These are phyloP conservation scores for Tolypocladium endophyticum DNA, from an alignment of 2,329 filamentous ascomycete genomes.

Conservation along the genomic window DNA sequence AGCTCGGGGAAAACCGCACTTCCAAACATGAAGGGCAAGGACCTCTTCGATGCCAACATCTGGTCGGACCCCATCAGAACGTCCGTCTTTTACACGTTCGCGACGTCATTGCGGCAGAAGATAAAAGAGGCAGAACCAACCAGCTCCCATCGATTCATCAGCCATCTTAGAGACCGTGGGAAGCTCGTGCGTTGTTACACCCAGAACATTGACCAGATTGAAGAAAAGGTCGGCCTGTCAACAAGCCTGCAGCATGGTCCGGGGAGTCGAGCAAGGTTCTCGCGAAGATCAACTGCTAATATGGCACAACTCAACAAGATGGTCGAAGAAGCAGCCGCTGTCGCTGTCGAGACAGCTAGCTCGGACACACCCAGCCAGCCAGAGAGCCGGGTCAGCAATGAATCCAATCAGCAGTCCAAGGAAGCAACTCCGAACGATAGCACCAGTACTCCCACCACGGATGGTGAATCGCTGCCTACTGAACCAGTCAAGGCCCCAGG, in stretches of 20 bases:
- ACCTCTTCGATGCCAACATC: slow-evolving; percentile 61
- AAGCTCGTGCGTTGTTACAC: slow-evolving; percentile 64
- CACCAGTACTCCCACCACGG: neutral
- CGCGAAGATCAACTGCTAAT: slow-evolving; percentile 32
- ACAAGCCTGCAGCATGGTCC: slow-evolving; percentile 52
- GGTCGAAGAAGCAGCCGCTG: slow-evolving; percentile 21
- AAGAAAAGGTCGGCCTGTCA: slow-evolving; percentile 57
- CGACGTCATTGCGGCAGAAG: slow-evolving; percentile 55
- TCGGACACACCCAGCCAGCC: slow-evolving; percentile 8
- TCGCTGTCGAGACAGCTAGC: slow-evolving; percentile 2
- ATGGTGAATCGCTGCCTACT: slow-evolving; percentile 8
- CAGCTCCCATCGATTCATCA: slow-evolving; percentile 57
- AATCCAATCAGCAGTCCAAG: slow-evolving; percentile 4
- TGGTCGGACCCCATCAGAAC: slow-evolving; percentile 60
- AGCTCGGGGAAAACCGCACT: slow-evolving; percentile 24
- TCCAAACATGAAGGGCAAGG: slow-evolving; percentile 57
- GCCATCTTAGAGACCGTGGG: slow-evolving; percentile 53
- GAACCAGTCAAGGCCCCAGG: slow-evolving; percentile 8
- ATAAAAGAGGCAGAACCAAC: slow-evolving; percentile 54
- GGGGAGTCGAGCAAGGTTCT: slow-evolving; percentile 51
- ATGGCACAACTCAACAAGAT: slow-evolving; percentile 23
- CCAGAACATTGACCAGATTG: slow-evolving; percentile 66
- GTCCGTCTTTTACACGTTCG: slow-evolving; percentile 63
- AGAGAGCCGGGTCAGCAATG: neutral
- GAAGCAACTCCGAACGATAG: slow-evolving; percentile 4